phyloP scores from a whole-genome alignment of 2,329 filamentous ascomycete species.

The Gaeumannomyces tritici region DNA sequence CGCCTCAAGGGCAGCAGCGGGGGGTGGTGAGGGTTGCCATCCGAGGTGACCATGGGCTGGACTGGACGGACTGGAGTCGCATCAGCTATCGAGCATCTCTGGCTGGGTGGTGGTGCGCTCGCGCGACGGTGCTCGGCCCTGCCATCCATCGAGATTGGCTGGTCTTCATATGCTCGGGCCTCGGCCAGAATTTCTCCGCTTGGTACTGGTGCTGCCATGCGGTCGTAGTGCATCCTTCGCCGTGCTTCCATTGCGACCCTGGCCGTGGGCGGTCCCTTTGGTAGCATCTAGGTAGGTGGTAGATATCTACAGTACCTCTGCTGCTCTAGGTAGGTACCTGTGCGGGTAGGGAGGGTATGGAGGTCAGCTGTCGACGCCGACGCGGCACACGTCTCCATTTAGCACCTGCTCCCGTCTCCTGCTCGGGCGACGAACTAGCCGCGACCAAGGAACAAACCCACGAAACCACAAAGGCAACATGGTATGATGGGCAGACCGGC shows the following conservation, averaged over 20 bases:
- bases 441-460: neutral
- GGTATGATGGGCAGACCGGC: neutral
- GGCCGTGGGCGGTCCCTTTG: neutral
- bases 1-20: too few species aligned
- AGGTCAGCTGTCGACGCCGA: too few species aligned
- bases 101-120: too few species aligned
- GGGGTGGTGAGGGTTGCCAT: neutral
- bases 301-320: too few species aligned
- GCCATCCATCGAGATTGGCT: neutral
- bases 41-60: neutral
- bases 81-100: too few species aligned
- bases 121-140: neutral
- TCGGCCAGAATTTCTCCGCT: neutral
- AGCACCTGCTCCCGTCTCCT: too few species aligned
- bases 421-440: too few species aligned
- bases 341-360: too few species aligned
- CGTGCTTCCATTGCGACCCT: neutral
- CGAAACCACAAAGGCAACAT: neutral
- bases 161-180: neutral
- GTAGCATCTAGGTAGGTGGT: too few species aligned
- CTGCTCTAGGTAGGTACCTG: too few species aligned
- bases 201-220: neutral
- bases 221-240: neutral
- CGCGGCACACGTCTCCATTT: neutral
- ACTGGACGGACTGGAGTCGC: too few species aligned